A percentile compares a stretch with the other conserved stretches of the same genome.
Evolutionary conservation across 495 filamentous ascomycete species (phyloP).

Genomic region (Talaromyces adpressus): DNA sequence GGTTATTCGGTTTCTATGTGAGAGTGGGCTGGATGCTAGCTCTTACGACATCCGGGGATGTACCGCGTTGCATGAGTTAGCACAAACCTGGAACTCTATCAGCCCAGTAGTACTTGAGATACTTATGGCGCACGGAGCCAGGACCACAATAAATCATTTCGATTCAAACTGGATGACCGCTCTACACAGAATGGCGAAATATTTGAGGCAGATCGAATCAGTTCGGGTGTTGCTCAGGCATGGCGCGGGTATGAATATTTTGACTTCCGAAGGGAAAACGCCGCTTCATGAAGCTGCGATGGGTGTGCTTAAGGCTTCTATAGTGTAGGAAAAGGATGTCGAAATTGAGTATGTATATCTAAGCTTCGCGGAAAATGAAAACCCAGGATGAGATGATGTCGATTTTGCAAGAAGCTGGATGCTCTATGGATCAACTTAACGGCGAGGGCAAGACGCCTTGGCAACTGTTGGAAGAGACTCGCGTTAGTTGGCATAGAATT

Average conservation of each 20-base stretch:
- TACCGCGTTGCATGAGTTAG: background rate
- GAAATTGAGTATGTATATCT: background rate
- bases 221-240: slow-evolving; percentile 5
- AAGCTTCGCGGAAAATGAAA: background rate
- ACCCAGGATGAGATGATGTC: slow-evolving; percentile 4
- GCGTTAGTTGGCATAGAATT: no score
- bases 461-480: slow-evolving; percentile 1
- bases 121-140: no score
- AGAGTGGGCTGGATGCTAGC: background rate
- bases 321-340: no score
- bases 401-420: background rate
- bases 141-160: no score
- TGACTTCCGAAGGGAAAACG: slow-evolving; percentile 11
- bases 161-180: slow-evolving; percentile 9
- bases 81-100: background rate
- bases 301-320: background rate
- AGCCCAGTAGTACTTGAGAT: background rate
- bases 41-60: background rate
- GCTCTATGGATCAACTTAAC: slow-evolving; percentile 8
- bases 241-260: slow-evolving; percentile 11
- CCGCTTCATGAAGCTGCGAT: slow-evolving; percentile 12
- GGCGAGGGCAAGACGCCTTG: slow-evolving; percentile 7
- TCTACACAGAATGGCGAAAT: slow-evolving; percentile 13
- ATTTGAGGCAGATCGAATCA: slow-evolving; percentile 10
- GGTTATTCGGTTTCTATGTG: no score